phyloP scores from a whole-genome alignment of 352 stramenopile genomes.

The Pythium aristosporum region DNA sequence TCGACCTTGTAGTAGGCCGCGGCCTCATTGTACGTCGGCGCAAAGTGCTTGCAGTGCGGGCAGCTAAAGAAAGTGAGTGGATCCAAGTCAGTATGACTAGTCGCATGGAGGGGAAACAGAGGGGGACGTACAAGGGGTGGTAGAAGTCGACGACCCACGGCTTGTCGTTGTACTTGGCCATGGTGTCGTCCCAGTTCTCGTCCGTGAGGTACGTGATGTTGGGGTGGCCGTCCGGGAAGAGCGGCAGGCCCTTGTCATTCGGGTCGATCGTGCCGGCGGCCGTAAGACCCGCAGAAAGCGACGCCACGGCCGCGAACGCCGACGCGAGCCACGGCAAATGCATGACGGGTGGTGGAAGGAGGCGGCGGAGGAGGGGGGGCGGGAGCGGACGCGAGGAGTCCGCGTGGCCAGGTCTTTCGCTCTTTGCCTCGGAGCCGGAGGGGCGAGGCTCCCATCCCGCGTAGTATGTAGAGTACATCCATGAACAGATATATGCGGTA shows the following conservation, averaged over 20 bases:
- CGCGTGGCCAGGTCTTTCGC: neutral
- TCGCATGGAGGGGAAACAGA: slow-evolving; percentile 4
- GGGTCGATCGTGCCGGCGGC: slow-evolving; percentile 38
- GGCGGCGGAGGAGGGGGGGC: slow-evolving; percentile 6
- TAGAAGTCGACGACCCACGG: slow-evolving; percentile 87
- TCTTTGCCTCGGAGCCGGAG: neutral
- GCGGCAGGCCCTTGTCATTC: slow-evolving; percentile 73
- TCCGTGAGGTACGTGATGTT: slow-evolving; percentile 88
- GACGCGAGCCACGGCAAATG: slow-evolving; percentile 15
- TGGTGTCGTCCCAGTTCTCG: slow-evolving; percentile 75
- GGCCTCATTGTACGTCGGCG: slow-evolving; percentile 55
- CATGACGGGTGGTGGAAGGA: slow-evolving; percentile 11
- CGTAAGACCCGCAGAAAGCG: neutral
- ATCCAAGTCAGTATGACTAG: neutral
- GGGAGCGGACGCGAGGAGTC: neutral
- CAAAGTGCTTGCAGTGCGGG: slow-evolving; percentile 81
- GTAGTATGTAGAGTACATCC: neutral
- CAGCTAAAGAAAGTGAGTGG: slow-evolving; percentile 30
- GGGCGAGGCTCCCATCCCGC: neutral
- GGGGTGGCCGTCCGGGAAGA: slow-evolving; percentile 76
- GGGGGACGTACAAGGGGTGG: slow-evolving; percentile 67
- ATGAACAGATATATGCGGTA: neutral
- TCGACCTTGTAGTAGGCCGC: slow-evolving; percentile 75
- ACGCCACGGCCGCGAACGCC: neutral
- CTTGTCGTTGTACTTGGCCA: slow-evolving; percentile 63